A percentile compares a stretch with the other conserved stretches of the same genome.
Conservation (phyloP, 495 filamentous ascomycete genomes). For the Parachaetomium inaequale region DNA sequence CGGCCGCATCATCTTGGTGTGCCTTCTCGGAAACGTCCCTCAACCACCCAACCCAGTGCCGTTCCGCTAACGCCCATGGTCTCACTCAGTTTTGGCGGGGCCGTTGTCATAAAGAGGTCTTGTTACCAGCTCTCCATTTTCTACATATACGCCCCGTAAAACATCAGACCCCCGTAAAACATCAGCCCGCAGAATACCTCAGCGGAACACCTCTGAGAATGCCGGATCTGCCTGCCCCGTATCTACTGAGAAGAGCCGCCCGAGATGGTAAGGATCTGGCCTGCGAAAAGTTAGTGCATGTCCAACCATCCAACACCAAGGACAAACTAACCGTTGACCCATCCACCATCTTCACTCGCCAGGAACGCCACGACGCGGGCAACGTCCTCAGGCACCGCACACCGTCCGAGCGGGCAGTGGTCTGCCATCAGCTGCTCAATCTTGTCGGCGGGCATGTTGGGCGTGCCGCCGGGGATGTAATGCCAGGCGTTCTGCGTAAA, state of each 20-base stretch:
- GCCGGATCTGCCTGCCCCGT: neutral
- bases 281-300: conserved; percentile 18
- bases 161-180: no score
- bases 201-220: neutral
- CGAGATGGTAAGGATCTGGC: conserved; percentile 37
- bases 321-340: conserved; percentile 53
- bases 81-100: no score
- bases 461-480: conserved; percentile 51
- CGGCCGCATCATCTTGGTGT: no score
- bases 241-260: conserved; percentile 35
- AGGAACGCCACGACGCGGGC: conserved; percentile 57
- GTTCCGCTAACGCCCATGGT: no score
- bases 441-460: conserved; percentile 29
- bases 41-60: no score
- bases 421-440: conserved; percentile 38
- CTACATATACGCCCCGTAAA: no score
- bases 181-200: no score
- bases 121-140: no score
- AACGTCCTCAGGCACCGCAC: conserved; percentile 54
- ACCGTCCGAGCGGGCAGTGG: conserved; percentile 35
- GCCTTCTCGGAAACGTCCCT: no score
- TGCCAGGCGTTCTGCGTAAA: conserved; percentile 63
- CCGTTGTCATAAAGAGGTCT: no score
- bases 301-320: neutral
- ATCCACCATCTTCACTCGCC: conserved; percentile 55